Evolutionary conservation across 352 stramenopile species (phyloP), one percentile per base, ranked within the genome.

Genomic region (Phytophthora meadii): DNA sequence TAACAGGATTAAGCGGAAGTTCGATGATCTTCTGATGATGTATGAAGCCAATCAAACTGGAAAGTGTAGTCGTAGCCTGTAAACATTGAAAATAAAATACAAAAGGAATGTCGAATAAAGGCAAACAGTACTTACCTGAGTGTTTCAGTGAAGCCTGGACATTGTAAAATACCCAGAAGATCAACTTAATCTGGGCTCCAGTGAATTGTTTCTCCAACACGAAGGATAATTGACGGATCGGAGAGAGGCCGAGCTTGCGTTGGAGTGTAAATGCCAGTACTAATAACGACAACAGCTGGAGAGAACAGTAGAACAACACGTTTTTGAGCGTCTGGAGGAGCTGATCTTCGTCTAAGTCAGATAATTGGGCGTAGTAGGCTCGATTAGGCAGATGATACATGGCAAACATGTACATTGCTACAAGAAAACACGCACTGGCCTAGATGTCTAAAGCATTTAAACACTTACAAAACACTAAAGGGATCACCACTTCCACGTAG

Each of bases 171-270:
- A 22, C 22, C 22, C 22, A 22, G 22, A 22, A 22, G 22, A 22
- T 22, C 22, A 22, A 22, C 22, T 22, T 22, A 22, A 22, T 22
- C 22, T 22, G 22, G 22, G 22, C 22, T 22, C 22, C 22, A 22
- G 22, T 2, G 22, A 53, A 66, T 14, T 82, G 66, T 0, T 49
- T 68, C 17, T 62, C 46, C 3, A 85, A 22, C 27, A 82, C 74
- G 37, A 82, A 79, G 15, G 61, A 66, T 5, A 83, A 53, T 4
- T 81, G 68, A 5, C 67, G 47, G 15, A 80, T 32, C n/a, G 42
- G 40, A 24, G 58, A 63, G n/a, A 72, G 25, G 0, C 34, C 57
- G 15, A 72, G 34, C 22, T 22, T 22, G 22, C 22, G 22, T 22
- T 47, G 39, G 9, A 65, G 32, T 11, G 59, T 28, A 0, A 22